Evolutionary conservation across 805 yeast genomes (phyloP).

Genomic region (Groenewaldozyma salmanticensis): DNA sequence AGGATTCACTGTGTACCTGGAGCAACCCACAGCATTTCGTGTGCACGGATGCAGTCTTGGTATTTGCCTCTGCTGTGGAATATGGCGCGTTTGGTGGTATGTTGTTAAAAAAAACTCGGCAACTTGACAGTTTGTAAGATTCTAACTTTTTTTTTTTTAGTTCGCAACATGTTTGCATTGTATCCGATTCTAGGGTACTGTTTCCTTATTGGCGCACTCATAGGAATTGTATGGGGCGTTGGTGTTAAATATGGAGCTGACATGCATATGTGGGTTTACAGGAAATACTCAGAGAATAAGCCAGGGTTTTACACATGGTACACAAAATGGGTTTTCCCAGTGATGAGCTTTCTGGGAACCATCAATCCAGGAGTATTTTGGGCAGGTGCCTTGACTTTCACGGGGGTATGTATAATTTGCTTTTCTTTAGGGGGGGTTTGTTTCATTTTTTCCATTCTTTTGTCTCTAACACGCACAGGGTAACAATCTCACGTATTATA

Average conservation of each 20-base stretch:
- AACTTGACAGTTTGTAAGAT: background rate
- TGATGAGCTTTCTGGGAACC: too few relatives aligned
- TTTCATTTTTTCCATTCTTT: background rate
- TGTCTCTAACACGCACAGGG: conserved; percentile 18
- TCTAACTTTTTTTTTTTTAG: conserved; percentile 14
- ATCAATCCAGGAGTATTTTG: conserved; percentile 37
- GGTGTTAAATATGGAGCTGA: background rate
- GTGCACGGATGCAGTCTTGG: conserved; percentile 33
- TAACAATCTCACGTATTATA: conserved; percentile 14
- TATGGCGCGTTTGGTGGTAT: conserved; percentile 34
- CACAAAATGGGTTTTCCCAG: too few relatives aligned
- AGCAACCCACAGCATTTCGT: conserved; percentile 25
- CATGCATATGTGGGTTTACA: background rate
- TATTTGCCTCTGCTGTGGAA: conserved; percentile 38
- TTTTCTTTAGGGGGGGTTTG: too few relatives aligned
- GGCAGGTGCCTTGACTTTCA: conserved; percentile 26
- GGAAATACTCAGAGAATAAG: too few relatives aligned
- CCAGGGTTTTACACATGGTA: too few relatives aligned
- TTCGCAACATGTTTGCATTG: conserved; percentile 32
- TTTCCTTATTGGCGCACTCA: conserved; percentile 43
- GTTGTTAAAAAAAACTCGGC: background rate
- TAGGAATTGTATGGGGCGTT: background rate
- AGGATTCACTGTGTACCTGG: conserved; percentile 33
- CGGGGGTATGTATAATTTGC: background rate
- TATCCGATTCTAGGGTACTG: conserved; percentile 53